phyloP scores from a whole-genome alignment of 2,329 filamentous ascomycete genomes.

The Ascosphaera acerosa region DNA sequence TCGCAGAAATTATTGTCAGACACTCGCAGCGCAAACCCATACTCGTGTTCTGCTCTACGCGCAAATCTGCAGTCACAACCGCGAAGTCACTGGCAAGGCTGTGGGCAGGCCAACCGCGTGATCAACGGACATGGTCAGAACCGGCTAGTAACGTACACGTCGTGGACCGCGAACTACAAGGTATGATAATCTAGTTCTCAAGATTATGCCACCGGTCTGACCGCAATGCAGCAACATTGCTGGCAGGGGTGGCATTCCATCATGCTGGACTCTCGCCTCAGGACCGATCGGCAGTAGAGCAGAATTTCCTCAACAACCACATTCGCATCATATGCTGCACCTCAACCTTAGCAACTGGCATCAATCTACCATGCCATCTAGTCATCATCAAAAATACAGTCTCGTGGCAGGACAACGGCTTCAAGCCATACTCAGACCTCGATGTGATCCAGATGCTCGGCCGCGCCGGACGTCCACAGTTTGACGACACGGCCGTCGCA shows the following conservation, averaged over 20 bases:
- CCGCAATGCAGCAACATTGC: conserved; percentile 16
- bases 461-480: conserved; percentile 59
- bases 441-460: conserved; percentile 85
- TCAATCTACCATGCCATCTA: conserved; percentile 63
- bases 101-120: conserved; percentile 29
- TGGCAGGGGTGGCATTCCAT: conserved; percentile 50
- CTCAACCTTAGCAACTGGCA: conserved; percentile 57
- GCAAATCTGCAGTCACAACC: conserved; percentile 42
- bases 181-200: conserved; percentile 14
- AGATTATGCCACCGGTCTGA: too few species aligned
- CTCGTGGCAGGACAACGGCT: conserved; percentile 32
- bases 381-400: conserved; percentile 64
- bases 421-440: conserved; percentile 52
- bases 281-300: conserved; percentile 42
- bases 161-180: conserved; percentile 33
- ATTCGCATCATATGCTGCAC: conserved; percentile 67
- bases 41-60: conserved; percentile 61
- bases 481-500: conserved; percentile 48
- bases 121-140: conserved; percentile 36
- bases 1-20: conserved; percentile 39
- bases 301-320: conserved; percentile 41
- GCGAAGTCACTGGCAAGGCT: conserved; percentile 40
- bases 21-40: conserved; percentile 49
- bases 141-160: conserved; percentile 28
- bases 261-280: conserved; percentile 44